Conservation (phyloP, 257 asterid species). For the Anisodus tanguticus region DNA sequence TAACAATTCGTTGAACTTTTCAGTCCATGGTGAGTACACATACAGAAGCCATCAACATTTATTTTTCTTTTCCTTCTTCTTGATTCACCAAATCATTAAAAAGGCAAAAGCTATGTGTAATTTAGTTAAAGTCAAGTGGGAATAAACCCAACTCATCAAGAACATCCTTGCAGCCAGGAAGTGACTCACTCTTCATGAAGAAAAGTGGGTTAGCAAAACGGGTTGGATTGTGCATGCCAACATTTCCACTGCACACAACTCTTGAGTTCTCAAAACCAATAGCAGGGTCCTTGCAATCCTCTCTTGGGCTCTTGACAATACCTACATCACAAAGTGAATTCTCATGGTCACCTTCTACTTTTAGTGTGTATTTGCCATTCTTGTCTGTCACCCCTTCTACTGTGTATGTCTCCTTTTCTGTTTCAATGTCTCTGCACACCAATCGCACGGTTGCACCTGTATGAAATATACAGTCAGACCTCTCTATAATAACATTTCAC, state of each 20-base stretch:
- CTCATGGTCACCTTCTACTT: conserved; percentile 44
- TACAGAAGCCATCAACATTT: conserved; percentile 22
- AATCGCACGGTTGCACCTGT: conserved; percentile 47
- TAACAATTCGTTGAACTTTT: not conserved
- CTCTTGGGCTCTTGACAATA: conserved; percentile 38
- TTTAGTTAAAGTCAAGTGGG: not conserved
- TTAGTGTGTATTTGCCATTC: conserved; percentile 40
- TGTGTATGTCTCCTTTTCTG: conserved; percentile 24
- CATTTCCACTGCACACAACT: conserved; percentile 40
- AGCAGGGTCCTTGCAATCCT: conserved; percentile 38
- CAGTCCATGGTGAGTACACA: conserved; percentile 23
- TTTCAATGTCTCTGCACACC: conserved; percentile 39
- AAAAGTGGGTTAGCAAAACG: conserved; percentile 54
- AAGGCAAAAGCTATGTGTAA: not conserved
- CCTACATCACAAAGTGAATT: conserved; percentile 48
- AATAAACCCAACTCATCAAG: conserved; percentile 37
- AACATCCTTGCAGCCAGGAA: conserved; percentile 33
- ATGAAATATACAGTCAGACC: not conserved
- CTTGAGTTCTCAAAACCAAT: conserved; percentile 33
- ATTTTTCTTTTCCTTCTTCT: not conserved
- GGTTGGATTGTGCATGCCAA: conserved; percentile 32
- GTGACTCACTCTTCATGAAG: conserved; percentile 35
- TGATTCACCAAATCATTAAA: conserved; percentile 23
- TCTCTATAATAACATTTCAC: not conserved
- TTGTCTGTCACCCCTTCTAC: conserved; percentile 34